Evolutionary conservation across 129 eudicot species (phyloP).

Genomic region (Kitagawia praeruptora): DNA sequence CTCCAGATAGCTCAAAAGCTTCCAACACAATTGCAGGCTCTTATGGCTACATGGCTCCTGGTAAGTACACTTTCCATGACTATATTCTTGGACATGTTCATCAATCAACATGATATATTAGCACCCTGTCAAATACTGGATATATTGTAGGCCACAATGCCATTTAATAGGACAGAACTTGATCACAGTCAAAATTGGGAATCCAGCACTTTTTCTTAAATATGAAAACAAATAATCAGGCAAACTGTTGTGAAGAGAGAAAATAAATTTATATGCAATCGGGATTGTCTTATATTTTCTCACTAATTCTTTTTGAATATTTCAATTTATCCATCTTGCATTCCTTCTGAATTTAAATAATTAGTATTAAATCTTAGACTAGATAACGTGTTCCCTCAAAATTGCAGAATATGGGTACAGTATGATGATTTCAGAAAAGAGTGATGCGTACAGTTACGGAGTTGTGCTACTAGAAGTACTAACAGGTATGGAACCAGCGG

Average conservation of each 20-base stretch:
- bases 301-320: background rate
- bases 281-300: background rate
- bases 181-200: background rate
- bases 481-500: constrained; percentile 52
- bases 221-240: background rate
- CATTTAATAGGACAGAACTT: background rate
- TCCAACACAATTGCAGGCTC: constrained; percentile 48
- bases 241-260: background rate
- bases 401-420: constrained; percentile 48
- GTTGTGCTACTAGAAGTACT: constrained; percentile 45
- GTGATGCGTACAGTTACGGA: constrained; percentile 53
- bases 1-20: constrained; percentile 27
- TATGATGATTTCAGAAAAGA: constrained; percentile 48
- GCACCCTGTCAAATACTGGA: background rate
- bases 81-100: constrained; percentile 7
- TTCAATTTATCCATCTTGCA: background rate
- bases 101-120: background rate
- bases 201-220: background rate
- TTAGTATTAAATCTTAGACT: background rate
- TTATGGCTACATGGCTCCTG: constrained; percentile 57
- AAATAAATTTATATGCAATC: background rate
- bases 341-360: background rate
- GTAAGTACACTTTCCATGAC: constrained; percentile 17
- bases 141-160: background rate
- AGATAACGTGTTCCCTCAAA: background rate